Base-by-base conservation (phyloP, 2,329 filamentous ascomycete species). In the Hymenoscyphus fraxineus region DNA sequence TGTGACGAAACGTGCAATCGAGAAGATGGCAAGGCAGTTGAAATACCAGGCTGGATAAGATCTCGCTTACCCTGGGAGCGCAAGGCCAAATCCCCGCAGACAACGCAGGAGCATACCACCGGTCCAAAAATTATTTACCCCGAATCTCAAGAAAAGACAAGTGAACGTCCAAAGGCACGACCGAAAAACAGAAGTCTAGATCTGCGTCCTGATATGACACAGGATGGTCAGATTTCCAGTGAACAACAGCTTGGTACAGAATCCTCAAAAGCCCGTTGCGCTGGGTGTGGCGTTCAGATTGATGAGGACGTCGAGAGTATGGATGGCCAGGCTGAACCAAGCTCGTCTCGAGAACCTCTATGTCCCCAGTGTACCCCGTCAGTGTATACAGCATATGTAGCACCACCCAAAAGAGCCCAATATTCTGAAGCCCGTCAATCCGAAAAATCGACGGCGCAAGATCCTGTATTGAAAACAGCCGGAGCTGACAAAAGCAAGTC, bases 51-150 rank as follows among this genome's bases (percentile, higher is more conserved):
- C 44, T 55, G 41, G 41, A 61, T 22, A 55, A 61, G 59, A 39
- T 61, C 59, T 47, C 41, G 59, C 10, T 55, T 61, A 27, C 59
- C 59, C 3, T 61, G 59, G 59, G 59, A 61, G 32, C 59, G 44
- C 12, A 44, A 32, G 15, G 19, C 19, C 16, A 44, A 44, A n/a
- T 6, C 41, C 16, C 41, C 16, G 15, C 16, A 16, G 7, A 19
- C 41, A n/a, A n/a, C 41, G 2, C 19, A 22, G 13, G 44, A 51
- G 15, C 10, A 51, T 22, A 3, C 44, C n/a, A 51, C 44, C 19
- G n/a, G 19, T 19, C 44, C 44, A 22, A 9, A 38, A 27, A 39
- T 19, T 16, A 3, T 35, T 31, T 22, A 60, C 22, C 31, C 58
- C n/a, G 9, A 19, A 47, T 7, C 9, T 12, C 44, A 51, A 22